Conservation (phyloP, 371 early-diverging fungal genomes). For the Syncephalastrum monosporum region DNA sequence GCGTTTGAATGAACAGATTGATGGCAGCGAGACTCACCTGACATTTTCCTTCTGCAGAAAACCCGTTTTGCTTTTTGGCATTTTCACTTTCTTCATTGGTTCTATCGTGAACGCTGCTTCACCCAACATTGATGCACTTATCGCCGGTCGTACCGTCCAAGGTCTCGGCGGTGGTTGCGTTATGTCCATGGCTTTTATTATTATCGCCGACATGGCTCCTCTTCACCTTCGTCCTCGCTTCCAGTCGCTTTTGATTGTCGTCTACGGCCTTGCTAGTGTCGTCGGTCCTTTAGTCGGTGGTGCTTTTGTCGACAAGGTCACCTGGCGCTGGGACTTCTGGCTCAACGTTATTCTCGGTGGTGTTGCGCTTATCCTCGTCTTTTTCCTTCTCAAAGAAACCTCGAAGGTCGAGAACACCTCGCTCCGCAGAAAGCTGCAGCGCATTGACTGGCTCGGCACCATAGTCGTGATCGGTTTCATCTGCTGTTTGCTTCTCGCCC, state of each 20-base stretch:
- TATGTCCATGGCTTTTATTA: constrained; percentile 67
- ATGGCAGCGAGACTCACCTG: neutral
- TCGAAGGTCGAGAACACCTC: constrained; percentile 38
- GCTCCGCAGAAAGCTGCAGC: constrained; percentile 49
- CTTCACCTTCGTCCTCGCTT: constrained; percentile 67
- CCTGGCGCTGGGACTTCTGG: constrained; percentile 77
- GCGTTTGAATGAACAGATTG: neutral
- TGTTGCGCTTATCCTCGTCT: constrained; percentile 46
- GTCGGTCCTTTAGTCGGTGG: constrained; percentile 73
- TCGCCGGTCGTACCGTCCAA: constrained; percentile 67
- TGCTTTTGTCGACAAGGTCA: constrained; percentile 58
- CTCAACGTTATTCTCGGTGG: constrained; percentile 73
- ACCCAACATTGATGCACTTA: constrained; percentile 53
- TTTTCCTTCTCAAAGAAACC: constrained; percentile 49
- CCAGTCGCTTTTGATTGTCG: constrained; percentile 55
- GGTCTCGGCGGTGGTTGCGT: constrained; percentile 74
- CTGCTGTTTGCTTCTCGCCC: constrained; percentile 46
- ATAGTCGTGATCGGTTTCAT: constrained; percentile 12
- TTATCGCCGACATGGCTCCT: constrained; percentile 75
- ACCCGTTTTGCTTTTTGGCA: constrained; percentile 40
- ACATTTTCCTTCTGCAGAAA: constrained; percentile 33
- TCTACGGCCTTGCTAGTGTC: constrained; percentile 72
- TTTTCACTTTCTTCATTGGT: constrained; percentile 47
- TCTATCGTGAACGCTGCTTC: constrained; percentile 55
- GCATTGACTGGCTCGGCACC: constrained; percentile 58